Percentiles rank a stretch among this genome's conserved stretches.
Conservation (phyloP, 257 asterid species). For the Penstemon davidsonii region DNA sequence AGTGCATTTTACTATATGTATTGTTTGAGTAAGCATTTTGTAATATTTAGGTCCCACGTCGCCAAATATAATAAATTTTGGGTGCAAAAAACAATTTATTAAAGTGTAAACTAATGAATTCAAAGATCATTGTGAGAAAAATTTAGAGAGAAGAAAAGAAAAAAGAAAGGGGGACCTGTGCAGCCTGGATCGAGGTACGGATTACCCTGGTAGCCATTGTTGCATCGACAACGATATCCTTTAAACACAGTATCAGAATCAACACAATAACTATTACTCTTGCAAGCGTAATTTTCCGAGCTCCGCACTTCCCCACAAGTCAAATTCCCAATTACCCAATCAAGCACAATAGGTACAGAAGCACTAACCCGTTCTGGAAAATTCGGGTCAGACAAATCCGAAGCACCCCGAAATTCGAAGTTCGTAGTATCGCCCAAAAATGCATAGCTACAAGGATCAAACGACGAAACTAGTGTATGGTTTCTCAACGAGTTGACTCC, state of each 20-base stretch:
- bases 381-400: slow-evolving; percentile 54
- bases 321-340: slow-evolving; percentile 69
- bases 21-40: too few species aligned
- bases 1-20: too few species aligned
- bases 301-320: slow-evolving; percentile 38
- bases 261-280: slow-evolving; percentile 50
- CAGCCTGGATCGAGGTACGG: slow-evolving; percentile 73
- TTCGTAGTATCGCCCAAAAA: slow-evolving; percentile 55
- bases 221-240: slow-evolving; percentile 68
- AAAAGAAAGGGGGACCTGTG: slow-evolving; percentile 36
- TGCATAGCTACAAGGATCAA: slow-evolving; percentile 62
- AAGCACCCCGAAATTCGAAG: slow-evolving; percentile 48
- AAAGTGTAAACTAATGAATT: too few species aligned
- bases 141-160: neutral
- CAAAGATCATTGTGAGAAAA: too few species aligned
- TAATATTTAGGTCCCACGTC: too few species aligned
- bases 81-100: too few species aligned
- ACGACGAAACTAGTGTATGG: slow-evolving; percentile 45
- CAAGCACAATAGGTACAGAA: slow-evolving; percentile 58
- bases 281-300: slow-evolving; percentile 41
- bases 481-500: slow-evolving; percentile 24
- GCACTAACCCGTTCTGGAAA: slow-evolving; percentile 31
- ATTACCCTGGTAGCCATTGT: slow-evolving; percentile 58
- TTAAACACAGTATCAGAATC: slow-evolving; percentile 44
- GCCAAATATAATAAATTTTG: too few species aligned